Evolutionary conservation across 176 grass and related monocot species (phyloP).

Genomic region (Zea mays): DNA sequence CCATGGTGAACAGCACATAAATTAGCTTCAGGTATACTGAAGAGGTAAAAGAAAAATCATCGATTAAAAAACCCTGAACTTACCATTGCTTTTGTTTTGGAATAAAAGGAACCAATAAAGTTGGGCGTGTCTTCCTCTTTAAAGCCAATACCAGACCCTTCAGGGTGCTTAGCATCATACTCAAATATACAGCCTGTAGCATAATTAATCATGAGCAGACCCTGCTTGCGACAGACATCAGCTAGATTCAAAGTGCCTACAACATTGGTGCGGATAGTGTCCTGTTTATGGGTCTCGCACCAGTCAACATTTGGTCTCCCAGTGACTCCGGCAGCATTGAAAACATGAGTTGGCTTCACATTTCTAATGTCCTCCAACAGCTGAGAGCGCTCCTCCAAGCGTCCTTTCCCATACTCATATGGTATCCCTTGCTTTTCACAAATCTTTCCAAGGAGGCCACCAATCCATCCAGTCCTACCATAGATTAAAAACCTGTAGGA

Average conservation of each 20-base stretch:
- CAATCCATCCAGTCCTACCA: constrained; percentile 74
- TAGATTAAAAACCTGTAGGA: constrained; percentile 76
- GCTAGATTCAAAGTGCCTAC: constrained; percentile 71
- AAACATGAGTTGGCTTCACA: constrained; percentile 79
- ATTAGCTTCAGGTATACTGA: not conserved
- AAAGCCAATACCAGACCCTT: constrained; percentile 66
- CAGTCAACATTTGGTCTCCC: constrained; percentile 81
- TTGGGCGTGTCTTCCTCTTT: constrained; percentile 69
- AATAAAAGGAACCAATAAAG: constrained; percentile 70
- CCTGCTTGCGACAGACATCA: constrained; percentile 66
- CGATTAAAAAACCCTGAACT: constrained; percentile 1
- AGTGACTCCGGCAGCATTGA: constrained; percentile 76
- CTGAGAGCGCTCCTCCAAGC: constrained; percentile 60
- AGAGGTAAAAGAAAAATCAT: not conserved
- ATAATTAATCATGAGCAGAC: constrained; percentile 75
- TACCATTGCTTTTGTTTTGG: constrained; percentile 83
- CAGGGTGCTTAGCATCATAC: constrained; percentile 56
- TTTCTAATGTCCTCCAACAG: constrained; percentile 54
- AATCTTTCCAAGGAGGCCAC: constrained; percentile 65
- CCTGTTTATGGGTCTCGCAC: constrained; percentile 76
- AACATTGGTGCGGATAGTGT: constrained; percentile 73
- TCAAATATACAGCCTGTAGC: constrained; percentile 76
- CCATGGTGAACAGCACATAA: not conserved
- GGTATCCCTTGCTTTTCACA: constrained; percentile 66
- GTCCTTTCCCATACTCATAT: constrained; percentile 68